These are phyloP conservation scores for Chloris gayana DNA, from an alignment of 176 grass and related monocot species.

Conservation along the genomic window DNA sequence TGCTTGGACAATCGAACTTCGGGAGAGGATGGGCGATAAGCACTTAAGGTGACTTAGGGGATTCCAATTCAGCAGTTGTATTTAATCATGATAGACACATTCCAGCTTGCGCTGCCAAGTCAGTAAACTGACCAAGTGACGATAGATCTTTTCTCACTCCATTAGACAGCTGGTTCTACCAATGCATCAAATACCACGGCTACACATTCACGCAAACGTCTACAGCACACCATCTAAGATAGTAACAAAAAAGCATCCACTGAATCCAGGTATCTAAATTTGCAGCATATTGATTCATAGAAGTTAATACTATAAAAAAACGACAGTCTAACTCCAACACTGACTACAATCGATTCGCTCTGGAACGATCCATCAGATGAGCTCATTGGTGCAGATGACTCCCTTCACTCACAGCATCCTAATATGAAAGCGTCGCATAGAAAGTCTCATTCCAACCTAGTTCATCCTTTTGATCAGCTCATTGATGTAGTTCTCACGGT, in stretches of 20 bases:
- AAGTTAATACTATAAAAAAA: constrained; percentile 36
- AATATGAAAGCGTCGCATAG: neutral
- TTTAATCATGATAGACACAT: too few relatives aligned
- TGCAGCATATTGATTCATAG: constrained; percentile 30
- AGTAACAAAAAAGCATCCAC: neutral
- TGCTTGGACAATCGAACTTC: too few relatives aligned
- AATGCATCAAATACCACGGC: too few relatives aligned
- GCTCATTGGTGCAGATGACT: neutral
- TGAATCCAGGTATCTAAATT: constrained; percentile 44
- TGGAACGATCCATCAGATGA: neutral
- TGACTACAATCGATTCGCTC: neutral
- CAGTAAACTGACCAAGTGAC: too few relatives aligned
- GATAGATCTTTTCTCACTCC: too few relatives aligned
- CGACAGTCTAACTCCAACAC: constrained; percentile 1
- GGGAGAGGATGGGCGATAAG: too few relatives aligned
- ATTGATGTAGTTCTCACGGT: constrained; percentile 90
- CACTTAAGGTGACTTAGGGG: too few relatives aligned
- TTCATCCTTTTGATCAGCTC: constrained; percentile 95
- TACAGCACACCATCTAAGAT: too few relatives aligned
- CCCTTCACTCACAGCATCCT: neutral
- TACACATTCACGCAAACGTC: too few relatives aligned
- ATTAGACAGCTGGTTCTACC: too few relatives aligned
- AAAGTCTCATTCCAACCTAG: constrained; percentile 31
- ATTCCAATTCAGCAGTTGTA: too few relatives aligned
- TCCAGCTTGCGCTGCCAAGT: too few relatives aligned